A percentile compares a stretch with the other conserved stretches of the same genome.
Conservation (phyloP, 441 rosid species). For the Sinapis alba region DNA sequence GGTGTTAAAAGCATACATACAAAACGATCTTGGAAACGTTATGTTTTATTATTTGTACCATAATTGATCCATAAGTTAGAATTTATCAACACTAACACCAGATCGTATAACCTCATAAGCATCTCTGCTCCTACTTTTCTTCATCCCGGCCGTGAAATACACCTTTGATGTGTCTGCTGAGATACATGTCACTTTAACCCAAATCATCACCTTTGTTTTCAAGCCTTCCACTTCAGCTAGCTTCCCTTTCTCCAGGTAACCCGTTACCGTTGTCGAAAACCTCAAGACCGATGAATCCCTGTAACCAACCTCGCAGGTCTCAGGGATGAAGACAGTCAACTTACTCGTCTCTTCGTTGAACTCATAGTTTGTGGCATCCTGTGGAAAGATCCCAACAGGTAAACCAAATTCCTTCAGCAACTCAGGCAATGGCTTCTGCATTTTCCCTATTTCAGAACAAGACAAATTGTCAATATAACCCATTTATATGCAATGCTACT, state of each 20-base stretch:
- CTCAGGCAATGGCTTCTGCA: constrained; percentile 91
- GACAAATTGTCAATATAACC: neutral
- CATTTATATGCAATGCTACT: neutral
- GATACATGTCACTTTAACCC: constrained; percentile 82
- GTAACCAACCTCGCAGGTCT: constrained; percentile 85
- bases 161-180: constrained; percentile 72
- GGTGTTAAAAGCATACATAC: constrained; percentile 6
- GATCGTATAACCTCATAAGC: constrained; percentile 79
- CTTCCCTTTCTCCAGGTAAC: constrained; percentile 82
- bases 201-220: constrained; percentile 85
- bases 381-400: constrained; percentile 87
- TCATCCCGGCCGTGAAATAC: constrained; percentile 79
- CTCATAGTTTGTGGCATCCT: constrained; percentile 92
- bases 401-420: constrained; percentile 78
- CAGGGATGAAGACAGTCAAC: constrained; percentile 72
- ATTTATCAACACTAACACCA: constrained; percentile 76
- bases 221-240: constrained; percentile 79
- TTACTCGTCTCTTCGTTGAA: constrained; percentile 78
- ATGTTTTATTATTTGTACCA: neutral
- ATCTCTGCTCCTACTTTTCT: constrained; percentile 67
- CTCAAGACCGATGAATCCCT: constrained; percentile 82
- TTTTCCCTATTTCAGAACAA: constrained; percentile 64
- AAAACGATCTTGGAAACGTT: neutral
- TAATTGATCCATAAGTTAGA: constrained; percentile 42
- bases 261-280: constrained; percentile 64